phyloP scores from a whole-genome alignment of 768 basidiomycete genomes.

The Termitomyces sp. region DNA sequence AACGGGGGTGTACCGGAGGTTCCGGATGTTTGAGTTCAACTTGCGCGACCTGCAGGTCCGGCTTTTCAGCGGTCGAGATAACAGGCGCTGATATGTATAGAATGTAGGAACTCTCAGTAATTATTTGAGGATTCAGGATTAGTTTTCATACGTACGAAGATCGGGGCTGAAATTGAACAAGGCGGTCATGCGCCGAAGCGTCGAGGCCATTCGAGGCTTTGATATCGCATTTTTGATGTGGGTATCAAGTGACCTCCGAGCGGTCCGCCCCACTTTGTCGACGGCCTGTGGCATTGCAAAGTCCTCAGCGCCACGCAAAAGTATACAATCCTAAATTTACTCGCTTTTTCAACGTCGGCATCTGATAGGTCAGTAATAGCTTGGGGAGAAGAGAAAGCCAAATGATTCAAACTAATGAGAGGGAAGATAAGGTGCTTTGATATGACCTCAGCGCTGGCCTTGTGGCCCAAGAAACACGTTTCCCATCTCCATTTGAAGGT shows the following conservation, averaged over 20 bases:
- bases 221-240: slow-evolving; percentile 71
- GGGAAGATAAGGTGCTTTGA: slow-evolving; percentile 79
- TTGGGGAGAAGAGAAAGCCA: slow-evolving; percentile 63
- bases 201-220: slow-evolving; percentile 64
- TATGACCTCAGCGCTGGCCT: slow-evolving; percentile 64
- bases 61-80: slow-evolving; percentile 39
- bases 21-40: slow-evolving; percentile 11
- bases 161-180: slow-evolving; percentile 64
- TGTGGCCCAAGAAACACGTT: slow-evolving; percentile 59
- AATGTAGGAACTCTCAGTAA: slow-evolving; percentile 11
- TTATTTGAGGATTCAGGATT: slow-evolving; percentile 3
- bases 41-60: slow-evolving; percentile 31
- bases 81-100: slow-evolving; percentile 44
- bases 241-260: slow-evolving; percentile 63
- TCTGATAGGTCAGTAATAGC: slow-evolving; percentile 52
- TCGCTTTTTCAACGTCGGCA: slow-evolving; percentile 65
- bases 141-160: slow-evolving; percentile 48
- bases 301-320: slow-evolving; percentile 5
- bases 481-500: slow-evolving; percentile 82
- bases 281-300: slow-evolving; percentile 43
- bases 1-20: slow-evolving; percentile 10
- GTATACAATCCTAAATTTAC: neutral
- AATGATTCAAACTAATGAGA: slow-evolving; percentile 65
- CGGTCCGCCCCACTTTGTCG: slow-evolving; percentile 68
- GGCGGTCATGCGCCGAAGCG: slow-evolving; percentile 68